phyloP scores from a whole-genome alignment of 139 green algal species.

The Asterochloris erici region DNA sequence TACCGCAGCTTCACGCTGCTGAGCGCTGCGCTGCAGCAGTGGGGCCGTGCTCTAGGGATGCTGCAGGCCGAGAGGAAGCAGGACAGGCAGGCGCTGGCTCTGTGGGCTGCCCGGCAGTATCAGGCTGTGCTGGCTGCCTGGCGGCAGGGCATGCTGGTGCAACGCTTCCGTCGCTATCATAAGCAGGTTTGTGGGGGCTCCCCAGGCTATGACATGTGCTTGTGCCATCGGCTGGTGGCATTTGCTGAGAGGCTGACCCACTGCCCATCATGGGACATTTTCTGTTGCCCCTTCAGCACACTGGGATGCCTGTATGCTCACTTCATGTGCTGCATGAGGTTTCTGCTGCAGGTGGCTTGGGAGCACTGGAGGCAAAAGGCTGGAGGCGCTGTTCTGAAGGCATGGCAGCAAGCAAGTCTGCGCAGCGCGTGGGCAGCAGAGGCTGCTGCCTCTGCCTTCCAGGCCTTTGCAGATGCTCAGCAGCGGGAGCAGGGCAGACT shows the following conservation, averaged over 20 bases:
- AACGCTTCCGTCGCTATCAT: neutral
- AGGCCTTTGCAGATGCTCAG: neutral
- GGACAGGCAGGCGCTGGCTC: neutral
- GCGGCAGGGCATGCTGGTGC: neutral
- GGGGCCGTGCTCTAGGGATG: neutral
- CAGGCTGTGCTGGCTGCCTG: neutral
- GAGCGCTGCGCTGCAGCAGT: neutral
- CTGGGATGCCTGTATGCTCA: no score
- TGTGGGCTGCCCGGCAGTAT: conserved; percentile 7
- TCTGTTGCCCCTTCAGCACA: no score
- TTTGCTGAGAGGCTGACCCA: no score
- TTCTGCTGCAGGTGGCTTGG: no score
- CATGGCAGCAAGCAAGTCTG: neutral
- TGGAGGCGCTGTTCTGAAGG: neutral
- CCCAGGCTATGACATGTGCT: neutral
- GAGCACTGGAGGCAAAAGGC: neutral
- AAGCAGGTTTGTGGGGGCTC: neutral
- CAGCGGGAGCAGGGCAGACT: neutral
- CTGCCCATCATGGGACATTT: no score
- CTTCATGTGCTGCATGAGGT: no score
- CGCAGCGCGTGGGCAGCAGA: neutral
- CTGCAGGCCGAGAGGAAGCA: neutral
- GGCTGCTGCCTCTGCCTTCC: neutral
- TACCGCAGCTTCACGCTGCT: conserved; percentile 15
- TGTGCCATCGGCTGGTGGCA: no score